Base-by-base conservation (phyloP, 1,284 basidiomycete species). In the Marasmius tenuissimus region DNA sequence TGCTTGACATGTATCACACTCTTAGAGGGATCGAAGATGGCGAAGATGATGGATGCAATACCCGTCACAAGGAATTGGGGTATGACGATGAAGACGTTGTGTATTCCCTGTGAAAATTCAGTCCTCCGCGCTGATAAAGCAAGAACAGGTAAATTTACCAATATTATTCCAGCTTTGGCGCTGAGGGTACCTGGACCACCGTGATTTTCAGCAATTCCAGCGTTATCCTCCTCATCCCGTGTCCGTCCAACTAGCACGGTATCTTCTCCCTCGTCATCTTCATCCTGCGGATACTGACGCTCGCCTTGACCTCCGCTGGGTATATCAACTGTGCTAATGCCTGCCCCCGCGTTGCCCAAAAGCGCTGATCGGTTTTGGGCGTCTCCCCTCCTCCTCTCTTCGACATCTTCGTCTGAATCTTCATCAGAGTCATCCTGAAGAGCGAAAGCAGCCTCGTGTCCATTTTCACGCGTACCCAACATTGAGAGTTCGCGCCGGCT, bases 11-110 rank as follows among this genome's bases (percentile, higher is more conserved):
- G 80, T 12, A 82, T 63, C 10, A 76, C 78, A n/a, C 78, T 78
- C 62, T 81, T 84, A 55, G 76, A 70, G 1, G 84, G 82, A 63
- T 92, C 90, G 53, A 90, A 76, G 1, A 88, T 69, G 3, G 87
- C 86, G 69, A 91, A 91, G 42, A 91, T 77, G 53, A 91, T 73
- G 8, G 88, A 83, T 4, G 89, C 84, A 14, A 92, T 68, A 11
- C 83, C 89, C 0, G 86, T 88, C 54, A 90, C 84, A 37, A 92
- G 76, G 70, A 91, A 89, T 66, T 91, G 85, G 0, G 89, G 85
- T 12, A 91, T 78, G 58, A 97, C 95, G 66, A 97, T 81, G 72
- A 92, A 96, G 58, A 97, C 84, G 69, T 96, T 97, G 73, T 96
- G 94, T 60, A 96, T 96, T 40, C 94, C 94, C 92, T 93, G 65